Percentiles rank a stretch among this genome's conserved stretches.
These are phyloP conservation scores for Adiantum capillusveneris DNA, from an alignment of 75 land plant species.

Conservation along the genomic window DNA sequence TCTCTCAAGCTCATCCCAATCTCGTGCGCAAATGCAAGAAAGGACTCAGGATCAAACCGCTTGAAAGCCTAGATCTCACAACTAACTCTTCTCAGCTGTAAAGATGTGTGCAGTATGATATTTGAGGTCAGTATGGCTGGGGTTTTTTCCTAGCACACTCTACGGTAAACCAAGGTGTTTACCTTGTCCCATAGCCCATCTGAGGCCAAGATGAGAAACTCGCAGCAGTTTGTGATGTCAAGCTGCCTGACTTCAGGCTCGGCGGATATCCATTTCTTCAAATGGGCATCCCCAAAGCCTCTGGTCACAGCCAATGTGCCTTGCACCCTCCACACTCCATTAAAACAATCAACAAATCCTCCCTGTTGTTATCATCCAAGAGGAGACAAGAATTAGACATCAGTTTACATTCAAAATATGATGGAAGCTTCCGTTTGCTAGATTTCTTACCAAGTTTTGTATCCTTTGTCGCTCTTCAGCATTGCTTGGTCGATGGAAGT, in stretches of 20 bases:
- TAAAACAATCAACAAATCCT: conserved; percentile 41
- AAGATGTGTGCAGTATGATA: not conserved
- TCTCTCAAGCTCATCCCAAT: no score
- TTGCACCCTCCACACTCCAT: conserved; percentile 66
- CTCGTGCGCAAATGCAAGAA: no score
- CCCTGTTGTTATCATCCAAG: conserved; percentile 31
- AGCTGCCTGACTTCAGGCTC: conserved; percentile 47
- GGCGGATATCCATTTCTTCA: conserved; percentile 57
- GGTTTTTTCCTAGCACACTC: no score
- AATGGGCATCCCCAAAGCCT: conserved; percentile 53
- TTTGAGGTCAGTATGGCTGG: not conserved
- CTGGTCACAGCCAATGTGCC: conserved; percentile 64
- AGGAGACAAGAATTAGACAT: not conserved
- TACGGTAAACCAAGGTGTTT: no score
- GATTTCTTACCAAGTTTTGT: conserved; percentile 32
- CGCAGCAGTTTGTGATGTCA: conserved; percentile 33
- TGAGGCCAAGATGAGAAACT: conserved; percentile 60
- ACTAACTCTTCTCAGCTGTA: not conserved
- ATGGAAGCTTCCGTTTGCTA: not conserved
- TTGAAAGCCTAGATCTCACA: no score
- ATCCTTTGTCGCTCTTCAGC: conserved; percentile 52
- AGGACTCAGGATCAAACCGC: no score
- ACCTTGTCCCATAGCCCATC: conserved; percentile 87
- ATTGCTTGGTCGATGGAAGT: conserved; percentile 37
- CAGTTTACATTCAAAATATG: no score